Evolutionary conservation across 495 filamentous ascomycete genomes (phyloP).

Genomic region (Penicillium desertorum): DNA sequence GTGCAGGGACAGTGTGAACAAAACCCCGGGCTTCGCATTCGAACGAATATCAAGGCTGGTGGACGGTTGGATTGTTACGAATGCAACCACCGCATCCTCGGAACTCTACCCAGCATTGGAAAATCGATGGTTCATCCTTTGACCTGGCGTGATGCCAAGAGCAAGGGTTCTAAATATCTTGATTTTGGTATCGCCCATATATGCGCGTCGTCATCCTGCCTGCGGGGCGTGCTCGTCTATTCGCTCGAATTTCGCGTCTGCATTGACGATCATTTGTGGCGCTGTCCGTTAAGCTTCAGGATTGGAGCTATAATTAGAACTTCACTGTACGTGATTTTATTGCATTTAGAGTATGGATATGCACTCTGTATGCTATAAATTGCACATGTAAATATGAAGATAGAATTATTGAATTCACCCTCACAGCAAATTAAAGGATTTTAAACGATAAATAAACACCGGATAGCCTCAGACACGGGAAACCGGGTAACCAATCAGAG

Average conservation of each 20-base stretch:
- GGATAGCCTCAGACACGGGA: slow-evolving; percentile 1
- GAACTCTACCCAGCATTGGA: background rate
- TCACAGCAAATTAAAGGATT: background rate
- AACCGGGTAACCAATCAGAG: slow-evolving; percentile 6
- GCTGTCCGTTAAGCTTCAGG: background rate
- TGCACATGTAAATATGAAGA: background rate
- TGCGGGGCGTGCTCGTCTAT: background rate
- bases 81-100: background rate
- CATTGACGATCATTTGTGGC: slow-evolving; percentile 5
- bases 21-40: background rate
- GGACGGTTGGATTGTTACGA: background rate
- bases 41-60: background rate
- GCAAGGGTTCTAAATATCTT: background rate
- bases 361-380: background rate
- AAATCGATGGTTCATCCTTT: background rate
- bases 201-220: slow-evolving; percentile 3
- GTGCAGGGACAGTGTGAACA: background rate
- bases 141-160: background rate
- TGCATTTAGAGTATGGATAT: background rate
- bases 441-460: slow-evolving; percentile 1
- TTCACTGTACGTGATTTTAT: background rate
- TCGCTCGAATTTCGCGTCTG: background rate
- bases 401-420: background rate
- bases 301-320: slow-evolving; percentile 3
- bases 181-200: background rate